Evolutionary conservation across 1,284 basidiomycete genomes (phyloP).

Genomic region (Bjerkandera adusta): DNA sequence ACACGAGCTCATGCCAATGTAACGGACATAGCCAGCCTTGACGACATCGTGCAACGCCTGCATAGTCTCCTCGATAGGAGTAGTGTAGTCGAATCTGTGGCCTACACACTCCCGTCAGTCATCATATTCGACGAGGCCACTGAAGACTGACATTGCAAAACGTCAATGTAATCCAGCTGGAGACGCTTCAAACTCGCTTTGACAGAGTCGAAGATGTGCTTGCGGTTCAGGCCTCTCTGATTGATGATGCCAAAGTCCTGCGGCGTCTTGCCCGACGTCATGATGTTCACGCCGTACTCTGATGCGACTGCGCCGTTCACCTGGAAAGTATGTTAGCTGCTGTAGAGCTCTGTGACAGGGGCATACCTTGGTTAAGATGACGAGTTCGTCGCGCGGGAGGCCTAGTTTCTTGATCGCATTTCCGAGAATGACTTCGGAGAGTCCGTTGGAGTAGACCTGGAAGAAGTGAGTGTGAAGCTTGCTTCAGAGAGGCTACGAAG

Average conservation of each 20-base stretch:
- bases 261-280: constrained; percentile 9
- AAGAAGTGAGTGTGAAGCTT: background rate
- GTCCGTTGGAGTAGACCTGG: constrained; percentile 38
- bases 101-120: constrained; percentile 9
- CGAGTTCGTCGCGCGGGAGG: constrained; percentile 53
- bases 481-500: constrained; percentile 15
- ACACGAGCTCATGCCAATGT: constrained; percentile 39
- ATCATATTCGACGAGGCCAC: background rate
- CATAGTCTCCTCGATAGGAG: constrained; percentile 43
- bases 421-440: constrained; percentile 54
- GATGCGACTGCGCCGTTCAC: constrained; percentile 17
- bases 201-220: constrained; percentile 74
- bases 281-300: constrained; percentile 6
- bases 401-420: constrained; percentile 54
- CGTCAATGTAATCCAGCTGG: constrained; percentile 68
- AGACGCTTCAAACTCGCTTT: constrained; percentile 64
- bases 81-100: constrained; percentile 41
- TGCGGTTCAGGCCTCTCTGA: constrained; percentile 33
- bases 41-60: constrained; percentile 37
- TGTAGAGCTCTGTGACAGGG: background rate
- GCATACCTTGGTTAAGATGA: constrained; percentile 53
- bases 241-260: constrained; percentile 30
- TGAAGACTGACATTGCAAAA: constrained; percentile 50
- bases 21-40: constrained; percentile 32
- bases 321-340: constrained; percentile 12